Conservation (phyloP, 176 grass and related monocot species). For the Pharus latifolius region DNA sequence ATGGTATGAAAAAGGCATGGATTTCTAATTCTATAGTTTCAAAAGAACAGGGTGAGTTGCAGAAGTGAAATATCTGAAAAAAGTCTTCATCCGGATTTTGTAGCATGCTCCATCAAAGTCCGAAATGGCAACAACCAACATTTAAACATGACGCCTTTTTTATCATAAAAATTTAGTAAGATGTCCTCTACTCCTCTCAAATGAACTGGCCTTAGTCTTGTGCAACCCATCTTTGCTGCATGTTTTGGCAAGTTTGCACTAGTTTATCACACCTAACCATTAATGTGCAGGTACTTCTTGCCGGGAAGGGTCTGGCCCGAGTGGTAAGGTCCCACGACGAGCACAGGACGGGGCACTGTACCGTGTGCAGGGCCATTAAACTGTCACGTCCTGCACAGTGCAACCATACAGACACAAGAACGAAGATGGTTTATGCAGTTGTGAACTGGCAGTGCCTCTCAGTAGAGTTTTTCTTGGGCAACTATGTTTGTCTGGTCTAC, state of each 20-base stretch:
- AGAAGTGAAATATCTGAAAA: too few relatives aligned
- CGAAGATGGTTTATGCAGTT: not conserved
- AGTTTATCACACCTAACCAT: not conserved
- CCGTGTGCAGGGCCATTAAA: too few relatives aligned
- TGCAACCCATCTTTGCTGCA: not conserved
- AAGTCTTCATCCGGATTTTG: too few relatives aligned
- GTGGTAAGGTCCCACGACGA: not conserved
- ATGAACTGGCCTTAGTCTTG: not conserved
- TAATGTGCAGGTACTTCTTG: constrained; percentile 1
- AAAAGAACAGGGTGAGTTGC: too few relatives aligned
- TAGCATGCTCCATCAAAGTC: too few relatives aligned
- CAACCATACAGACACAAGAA: not conserved
- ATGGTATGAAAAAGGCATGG: not conserved
- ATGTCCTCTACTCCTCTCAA: constrained; percentile 16
- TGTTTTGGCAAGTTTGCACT: not conserved
- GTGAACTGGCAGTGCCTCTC: not conserved
- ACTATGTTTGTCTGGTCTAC: not conserved
- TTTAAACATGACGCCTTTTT: not conserved
- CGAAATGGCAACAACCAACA: not conserved
- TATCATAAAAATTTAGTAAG: not conserved
- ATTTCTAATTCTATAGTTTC: not conserved
- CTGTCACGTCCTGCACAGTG: not conserved
- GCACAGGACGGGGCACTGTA: not conserved
- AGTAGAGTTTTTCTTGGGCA: not conserved
- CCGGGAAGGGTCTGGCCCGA: not conserved